Evolutionary conservation across 306 rosid species (phyloP).

Genomic region (Alnus glutinosa): DNA sequence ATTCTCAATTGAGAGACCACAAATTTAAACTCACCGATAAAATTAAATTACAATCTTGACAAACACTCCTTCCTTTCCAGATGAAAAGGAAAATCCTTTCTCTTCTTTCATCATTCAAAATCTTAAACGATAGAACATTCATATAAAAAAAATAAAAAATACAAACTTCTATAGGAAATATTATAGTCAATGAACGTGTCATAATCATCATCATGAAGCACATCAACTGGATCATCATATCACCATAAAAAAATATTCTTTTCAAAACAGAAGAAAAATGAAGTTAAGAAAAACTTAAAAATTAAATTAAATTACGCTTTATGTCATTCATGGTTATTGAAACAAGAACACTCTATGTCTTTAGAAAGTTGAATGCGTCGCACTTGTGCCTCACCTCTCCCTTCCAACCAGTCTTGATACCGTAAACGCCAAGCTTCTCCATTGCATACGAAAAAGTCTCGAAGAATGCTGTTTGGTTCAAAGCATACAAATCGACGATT

Average conservation of each 20-base stretch:
- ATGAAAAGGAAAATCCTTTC: background rate
- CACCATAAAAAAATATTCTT: background rate
- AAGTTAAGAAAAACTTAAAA: background rate
- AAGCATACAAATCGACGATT: constrained; percentile 40
- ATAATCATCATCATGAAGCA: background rate
- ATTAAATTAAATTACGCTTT: background rate
- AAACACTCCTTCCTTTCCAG: background rate
- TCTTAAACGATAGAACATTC: background rate
- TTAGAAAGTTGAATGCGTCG: constrained; percentile 39
- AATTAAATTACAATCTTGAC: background rate
- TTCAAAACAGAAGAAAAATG: background rate
- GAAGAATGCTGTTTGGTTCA: constrained; percentile 40
- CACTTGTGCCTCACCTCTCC: constrained; percentile 59
- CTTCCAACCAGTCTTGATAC: constrained; percentile 38
- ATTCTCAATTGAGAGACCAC: too few relatives aligned
- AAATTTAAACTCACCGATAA: background rate
- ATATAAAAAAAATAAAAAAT: background rate
- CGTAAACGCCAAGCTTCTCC: constrained; percentile 48
- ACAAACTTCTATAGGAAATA: background rate
- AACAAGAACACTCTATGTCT: background rate
- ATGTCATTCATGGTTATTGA: background rate
- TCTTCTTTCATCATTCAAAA: background rate
- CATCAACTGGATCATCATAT: background rate
- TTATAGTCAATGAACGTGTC: background rate
- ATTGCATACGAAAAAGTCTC: constrained; percentile 41